A percentile compares a stretch with the other conserved stretches of the same genome.
Conservation (phyloP, 2,329 filamentous ascomycete species). For the Hypoxylon sp. region DNA sequence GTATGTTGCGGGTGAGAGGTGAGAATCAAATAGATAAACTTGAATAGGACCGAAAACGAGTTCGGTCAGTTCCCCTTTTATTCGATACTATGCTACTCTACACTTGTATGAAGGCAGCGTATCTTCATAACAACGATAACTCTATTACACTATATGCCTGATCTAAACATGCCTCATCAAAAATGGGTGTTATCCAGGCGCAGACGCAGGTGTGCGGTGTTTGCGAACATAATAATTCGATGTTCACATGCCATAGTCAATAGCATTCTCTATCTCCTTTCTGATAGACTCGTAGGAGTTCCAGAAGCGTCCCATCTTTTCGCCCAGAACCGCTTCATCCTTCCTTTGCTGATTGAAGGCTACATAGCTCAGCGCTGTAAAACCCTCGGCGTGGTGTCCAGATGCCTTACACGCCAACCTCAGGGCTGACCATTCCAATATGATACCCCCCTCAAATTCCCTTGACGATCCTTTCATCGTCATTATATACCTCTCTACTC, state of each 20-base stretch:
- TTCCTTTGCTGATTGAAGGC: not conserved
- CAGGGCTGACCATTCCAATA: no score
- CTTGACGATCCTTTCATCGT: no score
- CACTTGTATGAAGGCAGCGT: not conserved
- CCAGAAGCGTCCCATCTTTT: constrained; percentile 5
- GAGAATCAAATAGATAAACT: no score
- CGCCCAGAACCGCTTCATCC: not conserved
- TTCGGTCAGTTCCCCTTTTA: no score
- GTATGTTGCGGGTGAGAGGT: no score
- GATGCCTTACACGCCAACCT: not conserved
- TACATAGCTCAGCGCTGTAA: constrained; percentile 13
- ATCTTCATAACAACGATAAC: not conserved
- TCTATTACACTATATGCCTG: not conserved
- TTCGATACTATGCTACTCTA: no score
- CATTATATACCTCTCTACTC: no score
- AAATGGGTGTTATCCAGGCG: not conserved
- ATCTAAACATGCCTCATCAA: not conserved
- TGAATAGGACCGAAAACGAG: no score
- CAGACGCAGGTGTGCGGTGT: no score
- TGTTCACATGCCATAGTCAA: no score
- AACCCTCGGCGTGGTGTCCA: constrained; percentile 16
- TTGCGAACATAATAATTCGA: no score
- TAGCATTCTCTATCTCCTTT: not conserved
- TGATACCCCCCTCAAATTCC: not conserved
- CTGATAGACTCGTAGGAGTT: not conserved